Evolutionary conservation across 495 filamentous ascomycete genomes (phyloP).

Genomic region (Elaphomyces granulatus): DNA sequence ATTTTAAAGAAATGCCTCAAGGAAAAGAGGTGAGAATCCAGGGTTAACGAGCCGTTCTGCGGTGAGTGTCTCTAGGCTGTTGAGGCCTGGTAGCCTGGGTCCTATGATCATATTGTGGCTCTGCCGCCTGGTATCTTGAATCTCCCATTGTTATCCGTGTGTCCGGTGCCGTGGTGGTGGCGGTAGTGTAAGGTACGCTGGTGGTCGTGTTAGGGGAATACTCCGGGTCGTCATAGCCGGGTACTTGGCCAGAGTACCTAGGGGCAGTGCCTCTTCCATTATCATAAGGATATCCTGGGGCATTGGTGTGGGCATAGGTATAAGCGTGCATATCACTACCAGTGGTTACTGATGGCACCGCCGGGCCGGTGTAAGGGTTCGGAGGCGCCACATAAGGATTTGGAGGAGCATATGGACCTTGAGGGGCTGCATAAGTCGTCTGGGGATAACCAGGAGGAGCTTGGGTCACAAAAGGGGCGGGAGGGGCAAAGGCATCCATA

Average conservation of each 20-base stretch:
- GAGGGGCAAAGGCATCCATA: constrained; percentile 18
- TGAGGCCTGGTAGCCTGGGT: constrained; percentile 27
- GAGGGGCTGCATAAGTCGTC: constrained; percentile 10
- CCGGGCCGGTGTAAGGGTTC: constrained; percentile 21
- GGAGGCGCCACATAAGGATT: constrained; percentile 5
- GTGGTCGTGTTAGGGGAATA: constrained; percentile 31
- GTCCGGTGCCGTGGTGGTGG: constrained; percentile 31
- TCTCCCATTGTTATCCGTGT: constrained; percentile 36
- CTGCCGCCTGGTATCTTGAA: constrained; percentile 34
- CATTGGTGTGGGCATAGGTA: constrained; percentile 29
- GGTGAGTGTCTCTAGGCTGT: constrained; percentile 27
- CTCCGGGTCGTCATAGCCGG: constrained; percentile 34
- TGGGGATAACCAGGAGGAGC: constrained; percentile 23
- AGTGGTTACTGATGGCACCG: constrained; percentile 25
- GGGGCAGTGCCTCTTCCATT: constrained; percentile 32
- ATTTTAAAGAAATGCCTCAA: neutral
- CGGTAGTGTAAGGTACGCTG: constrained; percentile 31
- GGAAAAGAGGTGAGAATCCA: constrained; percentile 7
- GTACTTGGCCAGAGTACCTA: constrained; percentile 31
- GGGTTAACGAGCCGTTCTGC: constrained; percentile 22
- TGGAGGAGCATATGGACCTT: constrained; percentile 1
- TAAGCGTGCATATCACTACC: constrained; percentile 23
- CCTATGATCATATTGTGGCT: constrained; percentile 23
- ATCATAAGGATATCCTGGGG: constrained; percentile 27
- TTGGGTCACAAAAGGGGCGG: constrained; percentile 23